A percentile compares a stretch with the other conserved stretches of the same genome.
phyloP scores from a whole-genome alignment of 1,284 basidiomycete species.

The Dichomitus squalens region DNA sequence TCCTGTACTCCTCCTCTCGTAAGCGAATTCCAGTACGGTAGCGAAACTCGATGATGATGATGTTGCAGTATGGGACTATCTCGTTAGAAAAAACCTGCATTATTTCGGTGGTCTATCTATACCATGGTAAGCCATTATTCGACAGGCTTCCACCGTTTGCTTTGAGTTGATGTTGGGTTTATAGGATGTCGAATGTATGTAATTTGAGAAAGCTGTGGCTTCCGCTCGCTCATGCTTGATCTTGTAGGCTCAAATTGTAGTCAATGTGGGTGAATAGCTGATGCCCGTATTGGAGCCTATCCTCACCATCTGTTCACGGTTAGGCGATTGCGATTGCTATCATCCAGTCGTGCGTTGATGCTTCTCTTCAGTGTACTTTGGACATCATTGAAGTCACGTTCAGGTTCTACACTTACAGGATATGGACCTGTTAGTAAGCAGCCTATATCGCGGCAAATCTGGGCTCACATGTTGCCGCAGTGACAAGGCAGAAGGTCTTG shows the following conservation, averaged over 20 bases:
- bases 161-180: neutral
- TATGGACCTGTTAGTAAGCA: constrained; percentile 18
- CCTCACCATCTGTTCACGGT: no score
- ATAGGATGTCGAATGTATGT: constrained; percentile 19
- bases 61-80: neutral
- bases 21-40: neutral
- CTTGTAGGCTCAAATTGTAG: constrained; percentile 15
- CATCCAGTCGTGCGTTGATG: constrained; percentile 13
- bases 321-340: constrained; percentile 15
- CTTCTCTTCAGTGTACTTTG: no score
- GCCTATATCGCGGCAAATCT: neutral
- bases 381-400: neutral
- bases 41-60: neutral
- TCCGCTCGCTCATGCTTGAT: neutral
- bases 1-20: neutral
- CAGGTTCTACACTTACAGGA: constrained; percentile 21
- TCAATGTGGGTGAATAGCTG: constrained; percentile 6
- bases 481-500: constrained; percentile 12
- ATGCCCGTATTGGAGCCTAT: neutral
- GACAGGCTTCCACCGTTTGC: neutral
- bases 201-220: neutral
- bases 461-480: neutral
- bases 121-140: neutral
- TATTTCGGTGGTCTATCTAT: neutral
- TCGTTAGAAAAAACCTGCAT: neutral